phyloP scores from a whole-genome alignment of 257 asterid species.

The Oldenlandia corymbosa region DNA sequence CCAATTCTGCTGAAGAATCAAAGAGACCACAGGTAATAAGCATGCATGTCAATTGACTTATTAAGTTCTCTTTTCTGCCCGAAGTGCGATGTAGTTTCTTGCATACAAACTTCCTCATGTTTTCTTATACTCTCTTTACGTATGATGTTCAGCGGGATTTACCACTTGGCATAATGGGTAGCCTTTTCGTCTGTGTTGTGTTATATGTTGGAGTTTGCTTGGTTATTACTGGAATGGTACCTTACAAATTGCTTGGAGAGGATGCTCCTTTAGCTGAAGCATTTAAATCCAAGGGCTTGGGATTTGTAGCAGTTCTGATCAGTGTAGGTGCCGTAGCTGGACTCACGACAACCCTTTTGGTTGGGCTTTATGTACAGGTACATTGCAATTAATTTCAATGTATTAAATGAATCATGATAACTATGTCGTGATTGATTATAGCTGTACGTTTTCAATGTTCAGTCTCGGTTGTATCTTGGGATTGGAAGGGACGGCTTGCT shows the following conservation, averaged over 20 bases:
- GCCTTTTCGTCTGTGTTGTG: constrained; percentile 69
- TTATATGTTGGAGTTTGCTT: constrained; percentile 79
- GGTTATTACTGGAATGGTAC: constrained; percentile 96
- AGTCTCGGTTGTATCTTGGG: constrained; percentile 96
- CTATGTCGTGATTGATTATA: constrained; percentile 4
- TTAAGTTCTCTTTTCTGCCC: constrained; percentile 6
- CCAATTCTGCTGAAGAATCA: constrained; percentile 97
- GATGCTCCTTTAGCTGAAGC: constrained; percentile 95
- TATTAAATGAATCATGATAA: background rate
- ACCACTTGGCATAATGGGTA: constrained; percentile 88
- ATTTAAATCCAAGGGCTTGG: constrained; percentile 71
- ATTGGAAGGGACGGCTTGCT: constrained; percentile 93
- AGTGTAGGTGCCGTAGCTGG: constrained; percentile 98
- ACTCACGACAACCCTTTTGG: constrained; percentile 86
- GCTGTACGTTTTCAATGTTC: constrained; percentile 18
- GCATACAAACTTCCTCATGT: background rate
- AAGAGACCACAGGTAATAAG: constrained; percentile 82
- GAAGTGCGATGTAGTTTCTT: constrained; percentile 8
- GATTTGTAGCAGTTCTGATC: constrained; percentile 69
- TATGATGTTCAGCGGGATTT: constrained; percentile 68
- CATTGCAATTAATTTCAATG: constrained; percentile 12
- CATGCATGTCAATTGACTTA: constrained; percentile 14
- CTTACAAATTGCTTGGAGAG: constrained; percentile 71
- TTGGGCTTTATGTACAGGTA: constrained; percentile 98
- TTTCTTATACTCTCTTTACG: constrained; percentile 11